Conservation (phyloP, 1,284 basidiomycete species). For the Athelia sp. region DNA sequence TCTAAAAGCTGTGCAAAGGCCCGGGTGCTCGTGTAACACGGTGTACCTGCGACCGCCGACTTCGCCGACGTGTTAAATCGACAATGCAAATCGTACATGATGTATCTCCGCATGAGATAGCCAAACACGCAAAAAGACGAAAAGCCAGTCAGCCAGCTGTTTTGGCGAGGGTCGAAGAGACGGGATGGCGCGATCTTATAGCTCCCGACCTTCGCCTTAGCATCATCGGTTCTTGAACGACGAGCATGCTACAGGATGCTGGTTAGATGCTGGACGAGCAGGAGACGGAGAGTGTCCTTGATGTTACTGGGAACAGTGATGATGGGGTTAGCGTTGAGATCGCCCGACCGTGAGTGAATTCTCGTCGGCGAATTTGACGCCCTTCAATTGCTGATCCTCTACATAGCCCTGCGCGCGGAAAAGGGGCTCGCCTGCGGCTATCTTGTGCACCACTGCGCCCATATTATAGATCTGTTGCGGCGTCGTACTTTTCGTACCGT, state of each 20-base stretch:
- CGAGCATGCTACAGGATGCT: constrained; percentile 81
- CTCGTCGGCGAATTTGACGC: constrained; percentile 93
- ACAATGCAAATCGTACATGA: too few species aligned
- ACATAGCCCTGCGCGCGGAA: constrained; percentile 96
- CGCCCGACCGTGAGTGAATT: constrained; percentile 39
- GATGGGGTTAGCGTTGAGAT: not conserved
- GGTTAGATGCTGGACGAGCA: too few species aligned
- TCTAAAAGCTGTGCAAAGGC: too few species aligned
- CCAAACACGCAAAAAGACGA: too few species aligned
- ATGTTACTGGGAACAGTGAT: constrained; percentile 58
- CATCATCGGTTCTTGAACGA: constrained; percentile 89
- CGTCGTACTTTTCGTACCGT: constrained; percentile 96
- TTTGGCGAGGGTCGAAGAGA: too few species aligned
- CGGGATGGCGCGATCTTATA: too few species aligned
- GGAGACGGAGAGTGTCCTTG: constrained; percentile 79
- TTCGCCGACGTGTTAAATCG: too few species aligned
- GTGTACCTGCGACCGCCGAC: too few species aligned
- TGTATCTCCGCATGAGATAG: too few species aligned
- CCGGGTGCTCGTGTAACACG: too few species aligned
- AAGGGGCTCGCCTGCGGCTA: constrained; percentile 89
- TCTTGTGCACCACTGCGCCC: constrained; percentile 95
- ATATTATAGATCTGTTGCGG: constrained; percentile 99
- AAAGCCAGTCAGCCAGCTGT: too few species aligned
- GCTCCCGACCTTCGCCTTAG: too few species aligned
- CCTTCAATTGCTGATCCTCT: constrained; percentile 79